phyloP scores from a whole-genome alignment of 75 land plant species.

The Pinus tabuliformis region DNA sequence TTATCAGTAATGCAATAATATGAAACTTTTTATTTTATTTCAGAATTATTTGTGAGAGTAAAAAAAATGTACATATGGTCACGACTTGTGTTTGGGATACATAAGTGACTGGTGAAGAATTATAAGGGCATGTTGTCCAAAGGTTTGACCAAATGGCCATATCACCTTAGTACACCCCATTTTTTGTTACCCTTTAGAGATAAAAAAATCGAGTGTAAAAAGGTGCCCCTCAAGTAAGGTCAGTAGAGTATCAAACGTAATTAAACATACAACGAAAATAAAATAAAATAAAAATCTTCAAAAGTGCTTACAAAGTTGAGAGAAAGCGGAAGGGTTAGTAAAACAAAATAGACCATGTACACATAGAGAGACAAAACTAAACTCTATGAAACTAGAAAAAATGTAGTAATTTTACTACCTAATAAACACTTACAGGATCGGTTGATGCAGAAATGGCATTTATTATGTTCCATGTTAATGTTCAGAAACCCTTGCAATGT shows the following conservation, averaged over 20 bases:
- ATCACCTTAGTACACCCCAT: too few species aligned
- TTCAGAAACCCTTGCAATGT: background rate
- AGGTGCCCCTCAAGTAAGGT: too few species aligned
- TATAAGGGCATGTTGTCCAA: too few species aligned
- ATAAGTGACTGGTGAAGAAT: too few species aligned
- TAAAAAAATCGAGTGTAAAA: too few species aligned
- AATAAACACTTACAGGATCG: background rate
- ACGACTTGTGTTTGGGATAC: too few species aligned
- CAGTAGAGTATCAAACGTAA: background rate
- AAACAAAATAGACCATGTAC: background rate
- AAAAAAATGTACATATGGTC: too few species aligned
- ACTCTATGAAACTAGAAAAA: background rate
- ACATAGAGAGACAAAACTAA: background rate
- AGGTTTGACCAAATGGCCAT: too few species aligned
- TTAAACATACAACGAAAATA: too few species aligned
- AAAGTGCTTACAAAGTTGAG: background rate
- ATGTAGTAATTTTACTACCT: background rate
- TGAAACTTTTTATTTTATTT: too few species aligned
- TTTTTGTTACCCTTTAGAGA: too few species aligned
- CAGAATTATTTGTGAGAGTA: too few species aligned
- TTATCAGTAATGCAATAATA: background rate
- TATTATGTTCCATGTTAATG: background rate
- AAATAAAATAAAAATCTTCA: background rate
- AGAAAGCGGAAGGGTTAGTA: background rate
- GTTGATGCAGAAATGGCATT: background rate